A percentile compares a stretch with the other conserved stretches of the same genome.
These are phyloP conservation scores for Annulohypoxylon truncatum DNA, from an alignment of 2,329 filamentous ascomycete species.

Conservation along the genomic window DNA sequence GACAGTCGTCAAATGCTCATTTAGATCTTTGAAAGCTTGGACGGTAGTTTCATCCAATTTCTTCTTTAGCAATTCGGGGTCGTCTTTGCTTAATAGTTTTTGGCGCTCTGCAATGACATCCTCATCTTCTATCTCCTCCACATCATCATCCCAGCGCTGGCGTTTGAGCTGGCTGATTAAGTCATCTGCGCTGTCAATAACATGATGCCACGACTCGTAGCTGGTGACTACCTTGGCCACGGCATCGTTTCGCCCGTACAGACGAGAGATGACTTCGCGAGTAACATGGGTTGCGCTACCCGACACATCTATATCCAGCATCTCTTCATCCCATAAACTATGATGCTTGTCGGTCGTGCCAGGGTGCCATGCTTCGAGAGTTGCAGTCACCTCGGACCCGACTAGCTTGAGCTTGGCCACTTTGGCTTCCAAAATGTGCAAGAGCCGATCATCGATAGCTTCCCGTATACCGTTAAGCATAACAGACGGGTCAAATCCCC, in stretches of 20 bases:
- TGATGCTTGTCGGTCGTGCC: slow-evolving; percentile 62
- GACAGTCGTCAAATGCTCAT: slow-evolving; percentile 63
- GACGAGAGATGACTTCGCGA: slow-evolving; percentile 72
- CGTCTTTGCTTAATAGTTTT: slow-evolving; percentile 75
- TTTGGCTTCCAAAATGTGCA: slow-evolving; percentile 71
- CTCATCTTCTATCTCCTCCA: slow-evolving; percentile 79
- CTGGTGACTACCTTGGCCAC: slow-evolving; percentile 70
- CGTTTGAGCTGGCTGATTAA: slow-evolving; percentile 73
- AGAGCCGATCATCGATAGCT: slow-evolving; percentile 75
- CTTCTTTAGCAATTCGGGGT: slow-evolving; percentile 72
- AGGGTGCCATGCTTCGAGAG: slow-evolving; percentile 70
- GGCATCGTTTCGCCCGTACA: slow-evolving; percentile 77
- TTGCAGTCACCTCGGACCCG: slow-evolving; percentile 71
- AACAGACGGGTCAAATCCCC: slow-evolving; percentile 74
- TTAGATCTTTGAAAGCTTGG: slow-evolving; percentile 68
- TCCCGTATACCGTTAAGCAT: slow-evolving; percentile 76
- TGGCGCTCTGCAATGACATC: slow-evolving; percentile 75
- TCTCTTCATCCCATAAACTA: slow-evolving; percentile 75
- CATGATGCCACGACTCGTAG: slow-evolving; percentile 79
- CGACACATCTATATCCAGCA: slow-evolving; percentile 73
- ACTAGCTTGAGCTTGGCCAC: slow-evolving; percentile 73
- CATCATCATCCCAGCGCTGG: slow-evolving; percentile 80
- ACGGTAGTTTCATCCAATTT: slow-evolving; percentile 67
- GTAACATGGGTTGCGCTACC: slow-evolving; percentile 76
- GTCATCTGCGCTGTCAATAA: slow-evolving; percentile 73